These are phyloP conservation scores for Medicago arabica DNA, from an alignment of 306 rosid species.

Conservation along the genomic window DNA sequence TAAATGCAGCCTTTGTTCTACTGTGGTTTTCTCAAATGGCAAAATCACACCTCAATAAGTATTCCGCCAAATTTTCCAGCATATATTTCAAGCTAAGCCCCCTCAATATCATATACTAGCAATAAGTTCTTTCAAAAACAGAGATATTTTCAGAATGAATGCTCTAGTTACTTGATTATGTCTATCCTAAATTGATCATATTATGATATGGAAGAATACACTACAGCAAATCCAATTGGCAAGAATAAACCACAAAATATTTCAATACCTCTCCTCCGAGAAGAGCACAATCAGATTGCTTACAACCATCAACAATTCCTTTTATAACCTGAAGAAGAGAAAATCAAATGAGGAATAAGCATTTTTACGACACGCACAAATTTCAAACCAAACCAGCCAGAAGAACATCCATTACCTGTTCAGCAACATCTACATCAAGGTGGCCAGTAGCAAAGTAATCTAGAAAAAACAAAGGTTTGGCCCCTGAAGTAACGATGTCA, in stretches of 20 bases:
- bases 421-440: constrained; percentile 93
- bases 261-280: constrained; percentile 93
- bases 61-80: no score
- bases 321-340: constrained; percentile 66
- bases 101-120: no score
- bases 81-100: no score
- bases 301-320: constrained; percentile 91
- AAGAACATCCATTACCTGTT: constrained; percentile 57
- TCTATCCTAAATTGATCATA: neutral
- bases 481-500: constrained; percentile 94
- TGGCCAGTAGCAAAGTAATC: constrained; percentile 93
- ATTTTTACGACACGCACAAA: neutral
- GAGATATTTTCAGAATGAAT: no score
- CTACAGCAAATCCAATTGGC: neutral
- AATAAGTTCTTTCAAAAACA: no score
- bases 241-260: neutral
- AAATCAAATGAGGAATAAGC: constrained; percentile 11
- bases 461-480: constrained; percentile 90
- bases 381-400: constrained; percentile 11
- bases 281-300: constrained; percentile 84
- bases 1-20: no score
- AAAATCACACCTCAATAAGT: no score
- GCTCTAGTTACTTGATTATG: no score
- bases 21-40: no score
- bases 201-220: constrained; percentile 16